A percentile compares a stretch with the other conserved stretches of the same genome.
Conservation (phyloP, 495 filamentous ascomycete species). For the Hypoxylon perforatum region DNA sequence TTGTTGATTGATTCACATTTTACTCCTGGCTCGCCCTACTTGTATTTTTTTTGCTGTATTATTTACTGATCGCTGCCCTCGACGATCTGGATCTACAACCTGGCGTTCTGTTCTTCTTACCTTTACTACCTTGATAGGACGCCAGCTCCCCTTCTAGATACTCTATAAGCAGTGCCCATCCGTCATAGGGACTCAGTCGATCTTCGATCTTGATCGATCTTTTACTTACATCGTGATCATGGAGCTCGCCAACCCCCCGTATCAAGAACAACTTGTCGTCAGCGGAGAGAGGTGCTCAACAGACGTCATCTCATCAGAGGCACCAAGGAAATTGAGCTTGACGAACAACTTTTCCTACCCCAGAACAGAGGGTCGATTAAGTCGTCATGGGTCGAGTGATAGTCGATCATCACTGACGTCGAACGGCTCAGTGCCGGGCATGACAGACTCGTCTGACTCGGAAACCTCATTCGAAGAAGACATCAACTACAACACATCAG, state of each 20-base stretch:
- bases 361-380: slow-evolving; percentile 23
- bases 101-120: slow-evolving; percentile 21
- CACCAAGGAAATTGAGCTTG: slow-evolving; percentile 31
- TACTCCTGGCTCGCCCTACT: slow-evolving; percentile 24
- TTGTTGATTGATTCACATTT: slow-evolving; percentile 40
- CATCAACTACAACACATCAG: slow-evolving; percentile 40
- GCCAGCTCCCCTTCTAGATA: slow-evolving; percentile 24
- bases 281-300: slow-evolving; percentile 7
- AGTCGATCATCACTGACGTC: slow-evolving; percentile 42
- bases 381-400: slow-evolving; percentile 41
- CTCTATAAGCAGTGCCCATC: slow-evolving; percentile 44
- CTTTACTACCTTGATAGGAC: slow-evolving; percentile 30
- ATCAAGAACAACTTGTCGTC: slow-evolving; percentile 12
- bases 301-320: slow-evolving; percentile 11
- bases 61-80: slow-evolving; percentile 34
- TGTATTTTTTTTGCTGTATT: slow-evolving; percentile 37
- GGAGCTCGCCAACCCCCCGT: slow-evolving; percentile 36
- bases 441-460: slow-evolving; percentile 48
- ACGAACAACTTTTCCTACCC: slow-evolving; percentile 45
- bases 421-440: slow-evolving; percentile 41
- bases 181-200: slow-evolving; percentile 38
- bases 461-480: slow-evolving; percentile 45
- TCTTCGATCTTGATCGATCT: slow-evolving; percentile 28
- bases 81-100: slow-evolving; percentile 33
- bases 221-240: slow-evolving; percentile 33